These are phyloP conservation scores for Trametes polyzona DNA, from an alignment of 1,284 basidiomycete genomes.

Conservation along the genomic window DNA sequence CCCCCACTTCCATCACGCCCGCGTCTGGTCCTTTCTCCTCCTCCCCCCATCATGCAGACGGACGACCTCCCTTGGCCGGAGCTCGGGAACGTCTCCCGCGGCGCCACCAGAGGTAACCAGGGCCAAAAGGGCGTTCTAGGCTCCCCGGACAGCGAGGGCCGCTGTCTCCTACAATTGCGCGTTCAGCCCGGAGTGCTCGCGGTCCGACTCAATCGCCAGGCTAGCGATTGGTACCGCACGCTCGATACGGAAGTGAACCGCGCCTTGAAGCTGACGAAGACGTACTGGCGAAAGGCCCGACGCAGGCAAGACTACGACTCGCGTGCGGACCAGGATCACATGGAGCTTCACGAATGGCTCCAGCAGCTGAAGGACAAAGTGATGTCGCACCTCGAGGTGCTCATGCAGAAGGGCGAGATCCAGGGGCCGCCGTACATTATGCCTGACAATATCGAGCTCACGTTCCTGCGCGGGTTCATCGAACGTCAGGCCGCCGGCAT, in stretches of 20 bases:
- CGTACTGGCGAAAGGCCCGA: slow-evolving; percentile 77
- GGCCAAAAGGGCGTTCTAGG: slow-evolving; percentile 78
- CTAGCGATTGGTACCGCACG: slow-evolving; percentile 78
- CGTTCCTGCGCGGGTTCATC: slow-evolving; percentile 78
- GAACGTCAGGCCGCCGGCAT: slow-evolving; percentile 72
- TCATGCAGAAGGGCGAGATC: slow-evolving; percentile 85
- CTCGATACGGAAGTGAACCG: slow-evolving; percentile 76
- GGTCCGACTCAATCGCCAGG: slow-evolving; percentile 69
- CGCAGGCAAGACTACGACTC: slow-evolving; percentile 81
- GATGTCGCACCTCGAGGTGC: slow-evolving; percentile 79
- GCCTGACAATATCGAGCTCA: slow-evolving; percentile 75
- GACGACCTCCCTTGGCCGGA: slow-evolving; percentile 85
- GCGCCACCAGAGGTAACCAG: slow-evolving; percentile 82
- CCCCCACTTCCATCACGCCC: slow-evolving; percentile 11
- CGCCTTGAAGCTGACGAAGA: slow-evolving; percentile 80
- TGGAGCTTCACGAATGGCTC: slow-evolving; percentile 83
- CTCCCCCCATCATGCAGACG: slow-evolving; percentile 46
- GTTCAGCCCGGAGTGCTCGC: slow-evolving; percentile 80
- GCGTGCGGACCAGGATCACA: slow-evolving; percentile 81
- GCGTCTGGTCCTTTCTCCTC: slow-evolving; percentile 8
- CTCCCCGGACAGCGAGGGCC: slow-evolving; percentile 68
- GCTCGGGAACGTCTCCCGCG: slow-evolving; percentile 79
- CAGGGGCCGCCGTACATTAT: slow-evolving; percentile 78
- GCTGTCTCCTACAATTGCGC: slow-evolving; percentile 70
- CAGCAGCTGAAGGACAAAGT: slow-evolving; percentile 84